Evolutionary conservation across 768 basidiomycete genomes (phyloP).

Genomic region (Tulasnella sp.): DNA sequence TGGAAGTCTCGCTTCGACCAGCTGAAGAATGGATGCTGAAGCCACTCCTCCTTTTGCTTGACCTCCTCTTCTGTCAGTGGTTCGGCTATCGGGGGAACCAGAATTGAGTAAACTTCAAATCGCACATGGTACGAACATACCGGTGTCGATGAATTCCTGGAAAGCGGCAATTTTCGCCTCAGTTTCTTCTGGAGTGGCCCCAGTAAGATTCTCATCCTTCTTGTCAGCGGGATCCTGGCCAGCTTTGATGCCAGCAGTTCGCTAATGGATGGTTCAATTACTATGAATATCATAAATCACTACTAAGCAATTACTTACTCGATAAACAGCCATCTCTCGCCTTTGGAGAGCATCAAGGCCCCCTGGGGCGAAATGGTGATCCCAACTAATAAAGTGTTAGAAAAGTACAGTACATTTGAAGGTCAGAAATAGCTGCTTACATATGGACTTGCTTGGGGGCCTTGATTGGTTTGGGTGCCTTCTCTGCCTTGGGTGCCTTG

Average conservation of each 20-base stretch:
- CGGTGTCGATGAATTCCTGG: conserved; percentile 53
- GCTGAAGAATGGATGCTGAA: conserved; percentile 66
- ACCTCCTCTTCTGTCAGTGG: conserved; percentile 82
- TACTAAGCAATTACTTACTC: conserved; percentile 32
- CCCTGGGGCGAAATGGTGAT: conserved; percentile 93
- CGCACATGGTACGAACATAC: conserved; percentile 31
- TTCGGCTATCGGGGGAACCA: conserved; percentile 47
- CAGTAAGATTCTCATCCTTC: conserved; percentile 31
- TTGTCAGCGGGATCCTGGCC: conserved; percentile 6
- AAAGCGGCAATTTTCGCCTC: conserved; percentile 35
- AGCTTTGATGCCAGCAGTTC: conserved; percentile 5
- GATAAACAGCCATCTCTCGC: conserved; percentile 68
- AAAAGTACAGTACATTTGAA: conserved; percentile 6
- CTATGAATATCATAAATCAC: background rate
- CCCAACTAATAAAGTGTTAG: conserved; percentile 42
- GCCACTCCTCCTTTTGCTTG: conserved; percentile 63
- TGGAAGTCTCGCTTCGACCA: conserved; percentile 94
- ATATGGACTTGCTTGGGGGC: conserved; percentile 74
- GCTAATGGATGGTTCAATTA: background rate
- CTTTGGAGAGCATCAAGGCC: conserved; percentile 72
- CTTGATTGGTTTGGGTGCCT: conserved; percentile 70
- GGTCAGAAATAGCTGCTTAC: conserved; percentile 31
- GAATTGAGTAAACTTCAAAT: too few relatives aligned
- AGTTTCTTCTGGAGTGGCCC: conserved; percentile 70
- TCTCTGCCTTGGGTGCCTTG: conserved; percentile 35